A percentile compares a stretch with the other conserved stretches of the same genome.
Conservation (phyloP, 805 yeast species). For the Zygotorulaspora chibaensis region DNA sequence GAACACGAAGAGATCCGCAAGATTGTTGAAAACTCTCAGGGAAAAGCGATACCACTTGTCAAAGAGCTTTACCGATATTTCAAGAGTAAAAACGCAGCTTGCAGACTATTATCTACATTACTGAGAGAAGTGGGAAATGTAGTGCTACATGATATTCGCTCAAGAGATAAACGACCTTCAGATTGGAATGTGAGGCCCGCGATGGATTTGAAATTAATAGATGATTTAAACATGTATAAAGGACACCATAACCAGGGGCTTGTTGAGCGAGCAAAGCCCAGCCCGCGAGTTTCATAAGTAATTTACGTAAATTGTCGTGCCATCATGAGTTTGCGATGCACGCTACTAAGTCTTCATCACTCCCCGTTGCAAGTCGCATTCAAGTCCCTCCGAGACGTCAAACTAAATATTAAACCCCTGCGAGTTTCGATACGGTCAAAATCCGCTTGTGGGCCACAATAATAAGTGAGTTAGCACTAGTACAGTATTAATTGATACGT, state of each 20-base stretch:
- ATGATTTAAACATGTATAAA: constrained; percentile 10
- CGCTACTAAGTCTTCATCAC: too few relatives aligned
- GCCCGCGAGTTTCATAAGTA: too few relatives aligned
- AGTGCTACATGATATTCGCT: constrained; percentile 7
- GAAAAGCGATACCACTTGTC: constrained; percentile 37
- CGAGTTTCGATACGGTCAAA: too few relatives aligned
- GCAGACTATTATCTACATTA: constrained; percentile 35
- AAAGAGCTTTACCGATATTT: constrained; percentile 44
- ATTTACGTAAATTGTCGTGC: too few relatives aligned
- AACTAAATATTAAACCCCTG: too few relatives aligned
- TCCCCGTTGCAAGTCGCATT: too few relatives aligned
- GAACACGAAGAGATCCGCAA: constrained; percentile 37
- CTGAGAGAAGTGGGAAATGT: constrained; percentile 31
- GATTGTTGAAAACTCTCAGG: constrained; percentile 38
- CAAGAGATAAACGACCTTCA: neutral
- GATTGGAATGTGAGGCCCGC: constrained; percentile 4
- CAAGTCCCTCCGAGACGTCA: too few relatives aligned
- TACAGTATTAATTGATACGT: too few relatives aligned
- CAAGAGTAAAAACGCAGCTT: constrained; percentile 39
- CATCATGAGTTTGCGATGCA: too few relatives aligned
- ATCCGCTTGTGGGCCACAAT: too few relatives aligned
- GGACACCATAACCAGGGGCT: neutral
- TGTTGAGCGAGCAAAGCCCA: too few relatives aligned
- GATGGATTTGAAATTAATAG: constrained; percentile 6
- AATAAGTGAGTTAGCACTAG: too few relatives aligned